Evolutionary conservation across 176 grass and related monocot species (phyloP), one percentile per base, ranked within the genome.

Genomic region (Avena sativa): DNA sequence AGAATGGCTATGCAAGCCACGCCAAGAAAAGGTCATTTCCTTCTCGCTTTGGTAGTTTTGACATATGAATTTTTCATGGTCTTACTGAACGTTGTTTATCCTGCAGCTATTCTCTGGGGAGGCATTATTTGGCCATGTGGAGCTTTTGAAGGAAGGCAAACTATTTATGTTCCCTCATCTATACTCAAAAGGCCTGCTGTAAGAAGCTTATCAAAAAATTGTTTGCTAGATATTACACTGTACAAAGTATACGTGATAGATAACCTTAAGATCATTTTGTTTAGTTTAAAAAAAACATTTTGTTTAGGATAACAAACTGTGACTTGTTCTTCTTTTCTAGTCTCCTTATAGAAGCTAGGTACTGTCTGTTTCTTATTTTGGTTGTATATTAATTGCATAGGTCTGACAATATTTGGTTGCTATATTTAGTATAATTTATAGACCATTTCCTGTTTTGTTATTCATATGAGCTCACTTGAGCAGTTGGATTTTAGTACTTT

Each of bases 1-100:
- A 71, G 96, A 98, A 94, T 98, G 96, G 93, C 89, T 98, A 74
- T 96, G 92, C 65, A 95, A 96, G 57, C 76, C 91, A 61, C 87
- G 92, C 64, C 96, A 98, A 95, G 92, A 94, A 86, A 98, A 94
- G 92, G 96, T 93, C 61, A 67, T 81, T 91, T 17, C 79, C 71
- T 62, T 89, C 64, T 59, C 68, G 47, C 23, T 83, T 32, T 71
- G 67, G 47, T 55, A 55, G n/a, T 49, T 73, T 81, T 87, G 58
- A 81, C 76, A 80, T 65, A 63, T 72, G 53, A 68, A 38, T 36
- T 25, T 85, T 56, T 26, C 17, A 59, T 63, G 20, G 17, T 73
- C 72, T 69, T 77, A 78, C 75, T 66, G 55, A 17, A 84, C 58
- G 34, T 70, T 64, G 67, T 30, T 90, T 72, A 67, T 64, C 71